Percentiles rank a stretch among this genome's conserved stretches.
Conservation (phyloP, 768 basidiomycete genomes). For the Tricholoma sp. region DNA sequence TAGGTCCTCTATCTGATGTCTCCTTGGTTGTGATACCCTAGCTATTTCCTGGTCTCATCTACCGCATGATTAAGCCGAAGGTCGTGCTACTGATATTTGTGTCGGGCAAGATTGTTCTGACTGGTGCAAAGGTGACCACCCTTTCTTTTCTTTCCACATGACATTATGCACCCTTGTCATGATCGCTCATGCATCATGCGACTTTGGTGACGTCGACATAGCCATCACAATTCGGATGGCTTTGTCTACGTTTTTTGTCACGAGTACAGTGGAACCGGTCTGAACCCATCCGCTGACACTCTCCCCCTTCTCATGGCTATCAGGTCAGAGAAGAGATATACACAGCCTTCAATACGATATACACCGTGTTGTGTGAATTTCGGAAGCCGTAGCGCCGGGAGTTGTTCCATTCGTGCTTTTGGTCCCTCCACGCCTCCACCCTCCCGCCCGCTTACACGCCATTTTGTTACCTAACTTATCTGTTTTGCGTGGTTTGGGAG, state of each 20-base stretch:
- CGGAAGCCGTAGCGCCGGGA: conserved; percentile 63
- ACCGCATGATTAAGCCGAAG: conserved; percentile 99
- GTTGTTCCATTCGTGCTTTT: neutral
- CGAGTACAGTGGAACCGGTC: conserved; percentile 36
- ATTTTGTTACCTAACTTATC: conserved; percentile 3
- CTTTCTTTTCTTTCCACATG: conserved; percentile 14
- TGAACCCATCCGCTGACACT: conserved; percentile 46
- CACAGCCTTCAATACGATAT: conserved; percentile 98
- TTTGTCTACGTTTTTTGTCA: conserved; percentile 29
- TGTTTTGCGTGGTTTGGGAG: conserved; percentile 3
- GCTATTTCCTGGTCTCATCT: conserved; percentile 98
- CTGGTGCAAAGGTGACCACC: conserved; percentile 89
- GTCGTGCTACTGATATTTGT: conserved; percentile 98
- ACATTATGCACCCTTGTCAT: conserved; percentile 14
- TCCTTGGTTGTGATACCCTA: conserved; percentile 32
- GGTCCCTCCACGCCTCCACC: conserved; percentile 3
- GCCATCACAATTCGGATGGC: conserved; percentile 15
- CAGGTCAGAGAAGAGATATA: conserved; percentile 99
- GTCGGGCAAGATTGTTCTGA: conserved; percentile 97
- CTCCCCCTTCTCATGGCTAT: conserved; percentile 29
- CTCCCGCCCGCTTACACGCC: conserved; percentile 14
- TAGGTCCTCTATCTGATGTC: neutral
- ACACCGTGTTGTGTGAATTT: conserved; percentile 95
- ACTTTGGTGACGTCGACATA: conserved; percentile 5
- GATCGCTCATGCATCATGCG: conserved; percentile 5